Evolutionary conservation across 805 yeast genomes (phyloP), one percentile per base, ranked within the genome.

Genomic region (Barnettozyma populi): DNA sequence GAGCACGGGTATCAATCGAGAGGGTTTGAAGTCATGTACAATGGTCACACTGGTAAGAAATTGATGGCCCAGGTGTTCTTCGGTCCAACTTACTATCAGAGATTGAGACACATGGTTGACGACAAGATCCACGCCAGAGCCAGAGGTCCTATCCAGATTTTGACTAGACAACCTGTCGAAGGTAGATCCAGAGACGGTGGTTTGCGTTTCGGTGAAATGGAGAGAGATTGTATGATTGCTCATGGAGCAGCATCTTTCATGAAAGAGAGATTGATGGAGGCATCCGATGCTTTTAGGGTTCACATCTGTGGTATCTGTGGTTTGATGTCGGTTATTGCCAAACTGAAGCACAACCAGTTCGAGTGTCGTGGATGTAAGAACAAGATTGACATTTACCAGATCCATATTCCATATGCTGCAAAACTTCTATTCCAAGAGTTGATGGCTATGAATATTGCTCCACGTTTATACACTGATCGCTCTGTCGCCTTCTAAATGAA

Each of bases 141-240:
- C 6, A 84, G 98, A 75, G 99, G 99, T 47, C 98, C 99, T 14
- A 95, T 92, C 52, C 98, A 92, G 76, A 95, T 92, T 49, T 75
- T 92, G 68, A 92, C 99, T 4, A 86, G 98, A 73, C 99, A 92
- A 70, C 99, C 99, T 5, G 97, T 90, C 53, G 98, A 92, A 71
- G 99, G 99, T 82, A 84, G 99, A 70, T 90, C 97, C 16, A 82
- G 99, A 73, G 98, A 94, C 70, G 99, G 99, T 80, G 99, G 99
- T 60, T 76, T 92, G 67, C 88, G 99, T 71, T 90, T 92, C 79
- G 99, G 99, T 64, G 99, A 92, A 71, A 94, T 94, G 99, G 99
- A 94, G 73, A 88, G 99, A 75, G 99, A 94, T 78, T 94, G 99
- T 85, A 92, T 94, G 97, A 94, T 94, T 76, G 99, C 99, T 2